Evolutionary conservation across 2,329 filamentous ascomycete genomes (phyloP).

Genomic region (Microcyclospora tardicrescens): DNA sequence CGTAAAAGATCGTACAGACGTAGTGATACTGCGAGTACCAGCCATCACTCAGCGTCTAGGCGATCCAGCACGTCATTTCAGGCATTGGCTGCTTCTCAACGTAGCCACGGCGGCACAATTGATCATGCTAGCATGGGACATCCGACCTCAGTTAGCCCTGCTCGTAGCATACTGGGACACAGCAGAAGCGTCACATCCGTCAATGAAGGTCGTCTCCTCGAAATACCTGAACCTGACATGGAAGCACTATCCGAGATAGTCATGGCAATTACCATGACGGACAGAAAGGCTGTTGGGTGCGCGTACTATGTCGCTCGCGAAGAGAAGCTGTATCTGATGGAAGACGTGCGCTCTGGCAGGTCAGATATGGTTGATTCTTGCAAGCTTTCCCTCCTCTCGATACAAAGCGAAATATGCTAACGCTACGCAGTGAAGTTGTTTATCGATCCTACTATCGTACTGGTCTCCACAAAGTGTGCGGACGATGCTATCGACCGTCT

Average conservation of each 20-base stretch:
- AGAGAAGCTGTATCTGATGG: conserved; percentile 59
- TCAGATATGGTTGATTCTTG: conserved; percentile 43
- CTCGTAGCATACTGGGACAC: too few relatives aligned
- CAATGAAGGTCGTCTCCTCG: too few relatives aligned
- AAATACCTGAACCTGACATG: conserved; percentile 1
- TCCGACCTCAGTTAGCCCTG: too few relatives aligned
- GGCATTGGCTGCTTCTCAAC: too few relatives aligned
- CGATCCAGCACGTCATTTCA: too few relatives aligned
- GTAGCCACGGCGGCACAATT: too few relatives aligned
- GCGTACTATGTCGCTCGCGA: conserved; percentile 65
- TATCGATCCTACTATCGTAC: conserved; percentile 47
- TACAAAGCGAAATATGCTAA: background rate
- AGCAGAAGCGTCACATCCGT: too few relatives aligned
- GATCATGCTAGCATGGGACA: too few relatives aligned
- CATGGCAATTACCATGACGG: conserved; percentile 65
- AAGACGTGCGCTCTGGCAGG: conserved; percentile 60
- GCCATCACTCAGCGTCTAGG: too few relatives aligned
- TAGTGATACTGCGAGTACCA: too few relatives aligned
- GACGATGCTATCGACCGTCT: conserved; percentile 34
- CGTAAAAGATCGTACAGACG: too few relatives aligned
- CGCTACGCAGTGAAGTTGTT: conserved; percentile 42
- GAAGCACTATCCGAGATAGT: conserved; percentile 54
- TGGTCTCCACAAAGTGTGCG: conserved; percentile 45
- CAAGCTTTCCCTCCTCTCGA: conserved; percentile 15
- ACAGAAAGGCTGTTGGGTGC: conserved; percentile 63